phyloP scores from a whole-genome alignment of 192 early-diverging fungal genomes.

The Mortierella antarctica region DNA sequence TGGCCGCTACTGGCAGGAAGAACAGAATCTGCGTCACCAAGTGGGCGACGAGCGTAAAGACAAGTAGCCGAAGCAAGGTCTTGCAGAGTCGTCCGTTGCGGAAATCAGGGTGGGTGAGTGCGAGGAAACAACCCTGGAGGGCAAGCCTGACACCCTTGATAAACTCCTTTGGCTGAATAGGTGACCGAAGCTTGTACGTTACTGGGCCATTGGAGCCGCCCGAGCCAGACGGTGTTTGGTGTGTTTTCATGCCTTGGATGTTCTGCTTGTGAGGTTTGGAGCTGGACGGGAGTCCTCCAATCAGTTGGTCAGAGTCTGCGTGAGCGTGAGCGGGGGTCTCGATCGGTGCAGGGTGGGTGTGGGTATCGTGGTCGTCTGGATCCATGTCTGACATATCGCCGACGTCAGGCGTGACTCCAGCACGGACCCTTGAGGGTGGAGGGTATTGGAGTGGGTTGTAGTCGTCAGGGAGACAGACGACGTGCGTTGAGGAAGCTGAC shows the following conservation, averaged over 20 bases:
- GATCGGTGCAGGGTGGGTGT: background rate
- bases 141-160: slow-evolving; percentile 55
- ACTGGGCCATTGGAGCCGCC: background rate
- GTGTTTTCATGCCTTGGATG: slow-evolving; percentile 19
- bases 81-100: slow-evolving; percentile 54
- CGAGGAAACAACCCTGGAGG: slow-evolving; percentile 56
- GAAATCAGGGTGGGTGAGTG: slow-evolving; percentile 59
- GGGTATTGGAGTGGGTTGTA: slow-evolving; percentile 53
- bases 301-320: background rate
- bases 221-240: background rate
- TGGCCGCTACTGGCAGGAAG: slow-evolving; percentile 53
- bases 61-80: slow-evolving; percentile 52
- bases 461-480: slow-evolving; percentile 35
- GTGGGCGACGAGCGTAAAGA: slow-evolving; percentile 53
- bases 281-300: slow-evolving; percentile 19
- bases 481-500: slow-evolving; percentile 12
- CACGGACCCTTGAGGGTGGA: slow-evolving; percentile 42
- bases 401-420: slow-evolving; percentile 24
- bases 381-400: slow-evolving; percentile 33
- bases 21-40: slow-evolving; percentile 58
- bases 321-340: background rate
- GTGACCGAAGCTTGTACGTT: slow-evolving; percentile 30
- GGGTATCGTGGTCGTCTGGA: background rate
- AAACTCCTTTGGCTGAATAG: slow-evolving; percentile 50
- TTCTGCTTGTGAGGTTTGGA: slow-evolving; percentile 13